Percentiles rank a stretch among this genome's conserved stretches.
Conservation (phyloP, 805 yeast species). For the Pichia exigua region DNA sequence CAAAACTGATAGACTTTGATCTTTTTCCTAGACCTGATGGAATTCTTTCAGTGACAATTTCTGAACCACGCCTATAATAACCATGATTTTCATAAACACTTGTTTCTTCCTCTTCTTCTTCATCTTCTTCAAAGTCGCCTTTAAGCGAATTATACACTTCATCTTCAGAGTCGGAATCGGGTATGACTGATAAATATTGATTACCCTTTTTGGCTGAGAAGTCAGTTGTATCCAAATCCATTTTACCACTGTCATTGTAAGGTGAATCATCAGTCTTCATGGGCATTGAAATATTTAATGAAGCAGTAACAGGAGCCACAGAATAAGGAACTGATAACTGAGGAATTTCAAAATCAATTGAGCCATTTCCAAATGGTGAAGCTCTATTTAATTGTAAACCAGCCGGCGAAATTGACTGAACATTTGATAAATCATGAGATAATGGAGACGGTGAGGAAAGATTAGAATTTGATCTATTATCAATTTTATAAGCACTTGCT, state of each 20-base stretch:
- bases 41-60: slow-evolving; percentile 31
- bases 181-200: slow-evolving; percentile 8
- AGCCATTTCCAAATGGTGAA: slow-evolving; percentile 26
- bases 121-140: slow-evolving; percentile 24
- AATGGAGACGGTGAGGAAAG: slow-evolving; percentile 3
- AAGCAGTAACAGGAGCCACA: slow-evolving; percentile 73
- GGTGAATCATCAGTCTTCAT: neutral
- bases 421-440: slow-evolving; percentile 6
- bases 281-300: slow-evolving; percentile 27
- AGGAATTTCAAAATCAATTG: slow-evolving; percentile 28
- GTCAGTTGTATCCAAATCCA: neutral
- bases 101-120: slow-evolving; percentile 32
- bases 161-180: slow-evolving; percentile 27
- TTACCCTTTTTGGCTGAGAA: slow-evolving; percentile 6
- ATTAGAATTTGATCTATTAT: slow-evolving; percentile 10
- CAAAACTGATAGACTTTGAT: slow-evolving; percentile 58
- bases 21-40: slow-evolving; percentile 40
- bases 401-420: slow-evolving; percentile 21
- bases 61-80: slow-evolving; percentile 27
- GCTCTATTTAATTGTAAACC: slow-evolving; percentile 21
- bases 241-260: neutral
- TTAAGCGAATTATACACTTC: slow-evolving; percentile 35
- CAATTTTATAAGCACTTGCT: neutral
- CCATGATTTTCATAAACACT: slow-evolving; percentile 18
- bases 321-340: slow-evolving; percentile 55